Percentiles rank a stretch among this genome's conserved stretches.
These are phyloP conservation scores for Hippophae gyantsensis DNA, from an alignment of 306 rosid genomes.

Conservation along the genomic window DNA sequence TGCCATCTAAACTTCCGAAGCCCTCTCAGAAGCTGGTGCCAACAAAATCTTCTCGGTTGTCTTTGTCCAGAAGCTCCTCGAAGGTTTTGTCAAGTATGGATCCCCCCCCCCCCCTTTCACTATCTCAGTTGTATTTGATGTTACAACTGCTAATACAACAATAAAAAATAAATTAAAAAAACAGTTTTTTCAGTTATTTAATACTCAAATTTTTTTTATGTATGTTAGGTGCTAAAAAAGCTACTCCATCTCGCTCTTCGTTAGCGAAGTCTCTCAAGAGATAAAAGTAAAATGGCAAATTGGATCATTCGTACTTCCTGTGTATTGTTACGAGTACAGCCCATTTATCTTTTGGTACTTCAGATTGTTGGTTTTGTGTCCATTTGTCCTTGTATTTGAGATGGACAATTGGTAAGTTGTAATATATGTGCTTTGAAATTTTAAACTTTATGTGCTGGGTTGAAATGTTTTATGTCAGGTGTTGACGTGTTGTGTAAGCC, in stretches of 20 bases:
- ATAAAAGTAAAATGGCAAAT: constrained; percentile 46
- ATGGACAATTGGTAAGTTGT: no score
- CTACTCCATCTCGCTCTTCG: constrained; percentile 48
- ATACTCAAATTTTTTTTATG: constrained; percentile 8
- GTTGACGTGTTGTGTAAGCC: no score
- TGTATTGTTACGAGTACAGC: no score
- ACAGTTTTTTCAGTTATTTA: not conserved
- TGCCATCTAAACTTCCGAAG: constrained; percentile 53
- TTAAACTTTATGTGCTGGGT: no score
- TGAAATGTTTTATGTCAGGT: no score
- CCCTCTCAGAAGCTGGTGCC: constrained; percentile 40
- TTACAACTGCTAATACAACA: constrained; percentile 4
- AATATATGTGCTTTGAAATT: no score
- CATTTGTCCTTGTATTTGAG: no score
- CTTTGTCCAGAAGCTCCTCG: constrained; percentile 56
- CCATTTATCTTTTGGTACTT: no score
- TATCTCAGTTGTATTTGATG: not conserved
- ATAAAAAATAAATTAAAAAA: not conserved
- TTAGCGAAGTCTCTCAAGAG: constrained; percentile 44
- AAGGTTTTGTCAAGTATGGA: constrained; percentile 57
- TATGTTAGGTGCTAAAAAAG: constrained; percentile 48
- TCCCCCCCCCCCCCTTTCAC: constrained; percentile 1
- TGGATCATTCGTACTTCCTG: not conserved
- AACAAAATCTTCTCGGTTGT: constrained; percentile 42
- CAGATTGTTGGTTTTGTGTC: no score